phyloP scores from a whole-genome alignment of 2,329 filamentous ascomycete genomes.

The Ambrosiella xylebori region DNA sequence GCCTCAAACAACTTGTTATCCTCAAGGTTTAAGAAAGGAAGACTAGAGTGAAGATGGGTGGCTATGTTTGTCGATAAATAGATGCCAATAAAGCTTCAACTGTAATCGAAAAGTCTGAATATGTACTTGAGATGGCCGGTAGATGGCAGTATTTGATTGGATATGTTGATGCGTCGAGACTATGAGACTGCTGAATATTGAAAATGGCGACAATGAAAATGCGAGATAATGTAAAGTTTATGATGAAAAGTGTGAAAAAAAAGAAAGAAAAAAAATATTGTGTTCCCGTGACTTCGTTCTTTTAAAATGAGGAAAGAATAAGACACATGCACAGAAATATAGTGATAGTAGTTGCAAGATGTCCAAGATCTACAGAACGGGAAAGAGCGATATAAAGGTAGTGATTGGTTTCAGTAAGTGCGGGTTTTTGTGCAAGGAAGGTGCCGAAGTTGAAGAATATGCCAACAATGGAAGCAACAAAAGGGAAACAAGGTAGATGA shows the following conservation, averaged over 20 bases:
- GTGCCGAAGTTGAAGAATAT: background rate
- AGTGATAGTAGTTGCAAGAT: background rate
- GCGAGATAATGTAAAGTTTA: too few relatives aligned
- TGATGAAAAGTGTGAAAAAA: too few relatives aligned
- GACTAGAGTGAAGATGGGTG: background rate
- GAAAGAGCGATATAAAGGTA: background rate
- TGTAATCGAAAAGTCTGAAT: too few relatives aligned
- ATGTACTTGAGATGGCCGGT: too few relatives aligned
- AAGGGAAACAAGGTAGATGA: background rate
- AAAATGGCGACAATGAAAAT: too few relatives aligned
- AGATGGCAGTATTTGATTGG: too few relatives aligned
- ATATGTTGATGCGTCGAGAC: too few relatives aligned
- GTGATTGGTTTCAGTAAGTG: background rate
- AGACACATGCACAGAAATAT: background rate
- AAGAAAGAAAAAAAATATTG: background rate
- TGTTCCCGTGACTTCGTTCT: background rate
- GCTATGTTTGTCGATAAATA: too few relatives aligned
- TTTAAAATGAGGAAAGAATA: background rate
- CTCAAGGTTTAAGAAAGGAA: background rate
- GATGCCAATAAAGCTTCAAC: too few relatives aligned
- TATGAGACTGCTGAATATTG: too few relatives aligned
- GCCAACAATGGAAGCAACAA: background rate
- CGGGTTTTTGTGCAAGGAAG: background rate
- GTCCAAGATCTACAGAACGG: background rate
- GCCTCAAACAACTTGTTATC: background rate